These are phyloP conservation scores for Arabis alpina DNA, from an alignment of 345 rosid genomes.

Conservation along the genomic window DNA sequence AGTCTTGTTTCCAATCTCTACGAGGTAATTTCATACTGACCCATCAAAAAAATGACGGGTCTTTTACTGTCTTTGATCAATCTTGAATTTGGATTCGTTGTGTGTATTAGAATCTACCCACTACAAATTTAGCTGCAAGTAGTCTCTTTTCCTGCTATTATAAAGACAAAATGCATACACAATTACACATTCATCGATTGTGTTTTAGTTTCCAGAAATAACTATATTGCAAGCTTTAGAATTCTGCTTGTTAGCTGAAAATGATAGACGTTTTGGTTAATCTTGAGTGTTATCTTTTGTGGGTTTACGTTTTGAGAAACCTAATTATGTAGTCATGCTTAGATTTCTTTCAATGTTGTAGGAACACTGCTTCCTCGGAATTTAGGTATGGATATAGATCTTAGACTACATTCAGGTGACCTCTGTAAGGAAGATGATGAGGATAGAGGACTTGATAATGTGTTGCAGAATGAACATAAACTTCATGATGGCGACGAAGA, in stretches of 20 bases:
- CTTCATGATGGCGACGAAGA: constrained; percentile 50
- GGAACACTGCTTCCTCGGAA: not conserved
- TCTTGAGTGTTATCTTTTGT: not conserved
- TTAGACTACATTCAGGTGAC: constrained; percentile 70
- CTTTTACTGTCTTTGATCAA: constrained; percentile 18
- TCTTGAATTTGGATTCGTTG: not conserved
- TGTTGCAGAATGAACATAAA: constrained; percentile 47
- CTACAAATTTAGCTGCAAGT: constrained; percentile 13
- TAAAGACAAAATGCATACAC: not conserved
- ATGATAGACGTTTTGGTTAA: not conserved
- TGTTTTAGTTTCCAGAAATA: not conserved
- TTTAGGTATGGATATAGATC: constrained; percentile 64
- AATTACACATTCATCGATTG: not conserved
- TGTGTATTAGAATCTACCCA: not conserved
- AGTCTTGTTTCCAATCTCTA: not conserved
- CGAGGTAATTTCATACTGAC: constrained; percentile 23
- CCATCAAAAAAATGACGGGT: not conserved
- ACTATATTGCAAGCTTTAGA: too few relatives aligned
- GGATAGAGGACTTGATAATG: constrained; percentile 52
- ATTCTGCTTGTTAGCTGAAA: too few relatives aligned
- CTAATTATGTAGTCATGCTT: not conserved
- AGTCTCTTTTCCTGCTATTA: not conserved
- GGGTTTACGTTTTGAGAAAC: constrained; percentile 13
- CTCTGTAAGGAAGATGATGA: constrained; percentile 58
- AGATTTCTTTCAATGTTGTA: constrained; percentile 18